phyloP scores from a whole-genome alignment of 2,329 filamentous ascomycete species.

The Fusarium sp. region DNA sequence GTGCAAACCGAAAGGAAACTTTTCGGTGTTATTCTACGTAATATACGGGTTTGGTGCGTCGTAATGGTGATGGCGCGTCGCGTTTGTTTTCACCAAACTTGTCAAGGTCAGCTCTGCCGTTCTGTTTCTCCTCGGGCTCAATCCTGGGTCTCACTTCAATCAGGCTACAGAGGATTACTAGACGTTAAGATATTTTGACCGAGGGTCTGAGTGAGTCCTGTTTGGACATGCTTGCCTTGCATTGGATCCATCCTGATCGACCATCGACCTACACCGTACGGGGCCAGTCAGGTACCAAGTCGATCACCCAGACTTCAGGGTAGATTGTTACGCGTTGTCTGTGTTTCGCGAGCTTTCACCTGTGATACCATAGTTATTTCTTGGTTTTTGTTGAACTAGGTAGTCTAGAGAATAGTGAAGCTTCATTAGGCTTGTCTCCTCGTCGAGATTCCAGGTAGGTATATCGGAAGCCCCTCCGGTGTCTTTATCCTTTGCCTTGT shows the following conservation, averaged over 20 bases:
- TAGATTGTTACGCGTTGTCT: not conserved
- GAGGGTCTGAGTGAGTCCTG: not conserved
- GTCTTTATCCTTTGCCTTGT: not conserved
- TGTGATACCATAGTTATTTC: fast-evolving
- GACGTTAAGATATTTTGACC: not conserved
- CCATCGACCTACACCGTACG: not conserved
- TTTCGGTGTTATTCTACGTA: not conserved
- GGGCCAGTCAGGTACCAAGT: not conserved
- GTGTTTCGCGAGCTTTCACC: not conserved
- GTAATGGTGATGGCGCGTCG: not conserved
- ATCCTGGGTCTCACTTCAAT: not conserved
- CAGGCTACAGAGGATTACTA: not conserved
- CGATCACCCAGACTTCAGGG: not conserved
- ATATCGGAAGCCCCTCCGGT: not conserved
- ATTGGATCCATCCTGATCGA: not conserved
- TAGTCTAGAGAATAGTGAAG: not conserved
- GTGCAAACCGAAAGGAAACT: not conserved
- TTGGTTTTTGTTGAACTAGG: not conserved
- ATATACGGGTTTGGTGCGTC: not conserved
- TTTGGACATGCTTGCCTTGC: not conserved
- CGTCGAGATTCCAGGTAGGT: not conserved
- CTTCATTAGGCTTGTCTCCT: not conserved
- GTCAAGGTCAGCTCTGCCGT: not conserved
- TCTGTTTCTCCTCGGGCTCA: not conserved
- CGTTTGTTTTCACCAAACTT: not conserved